Evolutionary conservation across 495 filamentous ascomycete species (phyloP).

Genomic region (Alectoria sarmentosa): DNA sequence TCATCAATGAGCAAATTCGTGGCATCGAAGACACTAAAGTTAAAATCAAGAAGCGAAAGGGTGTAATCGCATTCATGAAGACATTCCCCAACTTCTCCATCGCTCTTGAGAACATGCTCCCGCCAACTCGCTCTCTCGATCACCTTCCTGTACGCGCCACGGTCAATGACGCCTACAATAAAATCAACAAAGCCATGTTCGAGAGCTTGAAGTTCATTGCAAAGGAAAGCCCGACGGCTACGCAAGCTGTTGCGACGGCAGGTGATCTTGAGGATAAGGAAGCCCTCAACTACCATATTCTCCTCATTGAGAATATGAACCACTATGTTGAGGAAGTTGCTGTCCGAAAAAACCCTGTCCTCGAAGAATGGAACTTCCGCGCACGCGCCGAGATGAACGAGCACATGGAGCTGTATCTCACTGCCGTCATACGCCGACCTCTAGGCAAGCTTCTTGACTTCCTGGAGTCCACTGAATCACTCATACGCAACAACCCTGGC

Average conservation of each 20-base stretch:
- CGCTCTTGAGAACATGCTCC: constrained; percentile 76
- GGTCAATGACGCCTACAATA: constrained; percentile 80
- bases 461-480: constrained; percentile 70
- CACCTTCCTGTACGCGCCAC: constrained; percentile 59
- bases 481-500: constrained; percentile 37
- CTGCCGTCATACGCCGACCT: constrained; percentile 79
- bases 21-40: constrained; percentile 99
- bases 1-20: constrained; percentile 89
- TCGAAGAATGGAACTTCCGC: constrained; percentile 72
- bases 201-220: constrained; percentile 93
- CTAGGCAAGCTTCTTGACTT: constrained; percentile 87
- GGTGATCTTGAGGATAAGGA: constrained; percentile 87
- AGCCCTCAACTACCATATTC: constrained; percentile 89
- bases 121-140: constrained; percentile 40
- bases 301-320: constrained; percentile 98
- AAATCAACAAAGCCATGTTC: constrained; percentile 93
- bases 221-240: constrained; percentile 64
- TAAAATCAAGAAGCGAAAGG: constrained; percentile 96
- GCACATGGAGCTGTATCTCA: constrained; percentile 80
- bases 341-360: constrained; percentile 59
- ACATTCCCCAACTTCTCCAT: constrained; percentile 81
- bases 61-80: constrained; percentile 88
- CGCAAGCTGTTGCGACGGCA: constrained; percentile 28
- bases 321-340: constrained; percentile 91
- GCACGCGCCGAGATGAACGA: constrained; percentile 76